Percentiles rank a stretch among this genome's conserved stretches.
phyloP scores from a whole-genome alignment of 352 stramenopile genomes.

The Albugo candida region DNA sequence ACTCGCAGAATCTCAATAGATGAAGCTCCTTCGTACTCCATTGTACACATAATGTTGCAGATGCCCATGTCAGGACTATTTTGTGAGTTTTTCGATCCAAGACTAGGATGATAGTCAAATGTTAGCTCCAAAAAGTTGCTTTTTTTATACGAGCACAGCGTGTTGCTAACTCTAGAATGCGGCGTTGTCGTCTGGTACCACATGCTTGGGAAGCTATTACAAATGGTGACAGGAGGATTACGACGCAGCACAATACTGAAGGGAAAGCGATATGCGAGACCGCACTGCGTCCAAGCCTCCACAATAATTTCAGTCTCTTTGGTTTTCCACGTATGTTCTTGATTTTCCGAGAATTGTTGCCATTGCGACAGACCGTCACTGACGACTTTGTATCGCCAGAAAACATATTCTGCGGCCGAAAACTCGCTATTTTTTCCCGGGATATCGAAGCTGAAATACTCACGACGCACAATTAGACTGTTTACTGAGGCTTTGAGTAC shows the following conservation, averaged over 20 bases:
- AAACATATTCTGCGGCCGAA: constrained; percentile 17
- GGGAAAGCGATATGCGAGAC: constrained; percentile 19
- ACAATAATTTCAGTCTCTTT: constrained; percentile 7
- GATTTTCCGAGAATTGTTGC: background rate
- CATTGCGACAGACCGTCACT: constrained; percentile 8
- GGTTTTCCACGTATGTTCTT: constrained; percentile 1
- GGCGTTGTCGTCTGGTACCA: constrained; percentile 36
- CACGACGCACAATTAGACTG: constrained; percentile 4
- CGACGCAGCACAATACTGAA: constrained; percentile 34
- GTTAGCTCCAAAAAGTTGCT: constrained; percentile 49
- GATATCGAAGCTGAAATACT: background rate
- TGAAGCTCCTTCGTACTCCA: constrained; percentile 10
- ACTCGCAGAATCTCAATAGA: too few species aligned
- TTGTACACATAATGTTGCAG: constrained; percentile 19
- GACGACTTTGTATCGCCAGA: constrained; percentile 37
- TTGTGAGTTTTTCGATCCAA: constrained; percentile 14
- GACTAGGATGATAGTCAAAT: constrained; percentile 35
- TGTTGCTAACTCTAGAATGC: constrained; percentile 15
- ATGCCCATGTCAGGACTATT: constrained; percentile 12
- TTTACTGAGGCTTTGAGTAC: background rate
- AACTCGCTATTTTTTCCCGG: background rate
- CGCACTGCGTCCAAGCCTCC: constrained; percentile 41
- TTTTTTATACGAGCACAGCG: constrained; percentile 26
- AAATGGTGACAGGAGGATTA: constrained; percentile 22
- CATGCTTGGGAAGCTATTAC: constrained; percentile 34